Conservation (phyloP, 2,329 filamentous ascomycete species). For the Rhynchosporium secalis region DNA sequence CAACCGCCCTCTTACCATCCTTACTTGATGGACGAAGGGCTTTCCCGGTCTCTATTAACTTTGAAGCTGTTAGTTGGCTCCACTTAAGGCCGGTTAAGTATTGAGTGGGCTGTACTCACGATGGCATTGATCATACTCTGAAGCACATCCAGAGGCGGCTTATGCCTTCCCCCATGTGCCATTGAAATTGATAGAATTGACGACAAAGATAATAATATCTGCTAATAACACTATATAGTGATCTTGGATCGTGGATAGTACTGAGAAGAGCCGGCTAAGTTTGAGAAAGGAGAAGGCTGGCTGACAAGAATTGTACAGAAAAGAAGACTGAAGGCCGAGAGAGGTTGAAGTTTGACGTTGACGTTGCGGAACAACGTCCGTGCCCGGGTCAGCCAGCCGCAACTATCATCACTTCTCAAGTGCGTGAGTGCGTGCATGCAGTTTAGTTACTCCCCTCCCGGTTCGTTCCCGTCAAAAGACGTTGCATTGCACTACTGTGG, state of each 20-base stretch:
- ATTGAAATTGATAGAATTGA: conserved; percentile 12
- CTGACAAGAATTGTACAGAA: not conserved
- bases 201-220: not conserved
- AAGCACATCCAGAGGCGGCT: conserved; percentile 43
- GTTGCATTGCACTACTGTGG: conserved; percentile 1
- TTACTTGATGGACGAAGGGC: conserved; percentile 52
- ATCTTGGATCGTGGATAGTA: not conserved
- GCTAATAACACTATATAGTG: not conserved
- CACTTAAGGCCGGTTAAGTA: not conserved
- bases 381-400: not conserved
- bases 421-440: too few species aligned
- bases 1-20: conserved; percentile 46
- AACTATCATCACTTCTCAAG: not conserved
- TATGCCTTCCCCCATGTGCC: conserved; percentile 27
- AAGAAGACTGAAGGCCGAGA: not conserved
- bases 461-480: not conserved
- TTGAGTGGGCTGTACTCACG: conserved; percentile 44
- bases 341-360: not conserved
- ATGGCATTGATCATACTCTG: conserved; percentile 56
- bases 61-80: conserved; percentile 3
- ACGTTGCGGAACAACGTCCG: not conserved
- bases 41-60: conserved; percentile 62
- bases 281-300: conserved; percentile 1
- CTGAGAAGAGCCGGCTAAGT: not conserved
- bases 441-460: not conserved